Evolutionary conservation across 768 basidiomycete species (phyloP), one percentile per base, ranked within the genome.

Genomic region (Kwoniella dejecticola): DNA sequence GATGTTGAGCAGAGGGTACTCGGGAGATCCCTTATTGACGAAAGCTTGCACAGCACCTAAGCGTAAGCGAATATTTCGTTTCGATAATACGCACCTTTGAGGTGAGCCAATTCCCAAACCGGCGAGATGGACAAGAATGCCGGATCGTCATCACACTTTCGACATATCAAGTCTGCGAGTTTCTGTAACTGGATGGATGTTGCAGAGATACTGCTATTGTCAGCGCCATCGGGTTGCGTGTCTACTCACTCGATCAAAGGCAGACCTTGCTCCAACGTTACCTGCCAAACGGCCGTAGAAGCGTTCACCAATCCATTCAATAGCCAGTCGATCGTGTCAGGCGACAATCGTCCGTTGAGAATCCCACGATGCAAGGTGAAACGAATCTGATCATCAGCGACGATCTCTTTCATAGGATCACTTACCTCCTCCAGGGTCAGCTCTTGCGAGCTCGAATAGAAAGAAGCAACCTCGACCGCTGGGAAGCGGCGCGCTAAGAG

Each of bases 71-170:
- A 24, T 21, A 24, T 27, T 36, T 15, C 33, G 33, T 36, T 7
- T 36, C 33, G 33, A 7, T n/a, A n/a, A n/a, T 15, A 36, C 33
- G 33, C 33, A 36, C 33, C 15, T 36, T 54, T 57, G 1, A 67
- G 40, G 42, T 64, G 59, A 0, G 63, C 41, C 27, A 72, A 46
- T 47, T 72, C 71, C 68, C 68, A 70, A 8, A 66, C 53, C 8
- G 56, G 62, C 27, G 62, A 52, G 2, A 19, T 23, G 40, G 60
- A 36, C 33, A 15, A 40, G 38, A 64, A 40, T 36, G 61, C 44
- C 12, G 24, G 41, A 15, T 19, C 26, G 38, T 23, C 3, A 13
- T 47, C 27, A 12, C 24, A 3, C 17, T 21, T 30, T 19, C 30
- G 24, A 8, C 21, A 10, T 11, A 46, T 46, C n/a, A 47, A 33